A percentile compares a stretch with the other conserved stretches of the same genome.
phyloP scores from a whole-genome alignment of 2,329 filamentous ascomycete species.

The Diaporthe nobilis region DNA sequence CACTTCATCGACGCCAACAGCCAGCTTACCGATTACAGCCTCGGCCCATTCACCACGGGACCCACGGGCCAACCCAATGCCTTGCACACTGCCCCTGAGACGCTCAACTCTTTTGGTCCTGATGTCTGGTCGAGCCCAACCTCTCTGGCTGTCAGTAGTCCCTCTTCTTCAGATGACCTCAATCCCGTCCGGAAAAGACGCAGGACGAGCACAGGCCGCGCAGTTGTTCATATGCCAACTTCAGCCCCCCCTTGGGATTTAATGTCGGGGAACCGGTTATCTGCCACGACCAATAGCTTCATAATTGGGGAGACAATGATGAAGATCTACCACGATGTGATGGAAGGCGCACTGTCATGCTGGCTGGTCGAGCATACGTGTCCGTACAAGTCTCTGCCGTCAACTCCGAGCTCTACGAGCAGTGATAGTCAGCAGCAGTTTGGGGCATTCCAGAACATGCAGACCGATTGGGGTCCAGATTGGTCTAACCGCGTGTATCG shows the following conservation, averaged over 20 bases:
- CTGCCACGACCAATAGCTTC: constrained; percentile 48
- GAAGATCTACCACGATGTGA: constrained; percentile 67
- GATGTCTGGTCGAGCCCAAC: constrained; percentile 29
- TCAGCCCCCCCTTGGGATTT: constrained; percentile 26
- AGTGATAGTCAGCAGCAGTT: constrained; percentile 27
- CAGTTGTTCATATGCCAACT: not conserved
- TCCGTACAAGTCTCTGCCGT: constrained; percentile 56
- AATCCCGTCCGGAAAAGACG: constrained; percentile 33
- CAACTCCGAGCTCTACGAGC: constrained; percentile 9
- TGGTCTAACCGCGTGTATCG: constrained; percentile 66
- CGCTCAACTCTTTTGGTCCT: not conserved
- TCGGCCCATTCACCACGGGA: constrained; percentile 10
- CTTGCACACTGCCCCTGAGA: constrained; percentile 7
- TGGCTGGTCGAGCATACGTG: constrained; percentile 69
- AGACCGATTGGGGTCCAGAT: constrained; percentile 53
- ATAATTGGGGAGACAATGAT: constrained; percentile 61
- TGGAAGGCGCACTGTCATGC: constrained; percentile 67
- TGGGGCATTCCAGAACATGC: constrained; percentile 34
- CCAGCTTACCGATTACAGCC: constrained; percentile 23
- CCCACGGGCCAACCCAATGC: not conserved
- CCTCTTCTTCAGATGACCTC: not conserved
- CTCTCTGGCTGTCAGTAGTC: constrained; percentile 8
- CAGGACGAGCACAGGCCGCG: constrained; percentile 19
- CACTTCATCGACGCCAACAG: constrained; percentile 19
- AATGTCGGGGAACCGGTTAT: constrained; percentile 43